Base-by-base conservation (phyloP, 371 early-diverging fungal genomes). In the Neoconidiobolus thromboides region DNA sequence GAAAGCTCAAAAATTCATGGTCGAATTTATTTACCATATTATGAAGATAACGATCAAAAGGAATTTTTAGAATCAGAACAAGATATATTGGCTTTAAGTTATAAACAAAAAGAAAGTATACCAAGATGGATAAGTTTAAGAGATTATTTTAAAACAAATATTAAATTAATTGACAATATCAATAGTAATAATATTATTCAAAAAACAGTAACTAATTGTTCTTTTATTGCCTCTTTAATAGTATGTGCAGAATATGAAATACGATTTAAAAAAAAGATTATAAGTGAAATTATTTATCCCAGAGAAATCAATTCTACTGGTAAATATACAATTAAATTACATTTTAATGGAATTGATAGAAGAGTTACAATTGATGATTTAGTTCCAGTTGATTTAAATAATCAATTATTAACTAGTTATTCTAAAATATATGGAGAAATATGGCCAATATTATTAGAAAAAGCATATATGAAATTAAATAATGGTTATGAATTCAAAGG, bases 401-500 rank as follows among this genome's bases (percentile, higher is more conserved):
- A 82, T 7, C 79, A 73, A 6, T 68, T 87, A 26, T 81, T 91
- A 85, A 91, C 89, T 63, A 90, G 90, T 0, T 88, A 83, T 63
- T 87, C 90, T 2, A 76, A 75, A 7, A 77, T 76, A 58, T 76
- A 80, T 59, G 78, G 81, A 58, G 89, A 89, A 65, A 63, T 91
- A 12, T 91, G 92, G 85, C 78, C 89, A 1, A 86, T 87, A 60
- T 80, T 93, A 26, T 76, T 91, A 37, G 93, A 93, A 66, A 93
- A 93, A 64, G 91, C 92, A 73, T 93, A 88, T 65, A 80, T 91
- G 83, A 93, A 93, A 65, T 70, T 90, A 3, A 89, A 87, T 87
- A 92, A 92, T 43, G 93, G 93, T 43, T 93, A 91, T 67, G 85
- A 87, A 64, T 93, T 91, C 64, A 91, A 89, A 2, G 93, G 93